These are phyloP conservation scores for Daldinia eschscholtzii DNA, from an alignment of 2,329 filamentous ascomycete species.

Conservation along the genomic window DNA sequence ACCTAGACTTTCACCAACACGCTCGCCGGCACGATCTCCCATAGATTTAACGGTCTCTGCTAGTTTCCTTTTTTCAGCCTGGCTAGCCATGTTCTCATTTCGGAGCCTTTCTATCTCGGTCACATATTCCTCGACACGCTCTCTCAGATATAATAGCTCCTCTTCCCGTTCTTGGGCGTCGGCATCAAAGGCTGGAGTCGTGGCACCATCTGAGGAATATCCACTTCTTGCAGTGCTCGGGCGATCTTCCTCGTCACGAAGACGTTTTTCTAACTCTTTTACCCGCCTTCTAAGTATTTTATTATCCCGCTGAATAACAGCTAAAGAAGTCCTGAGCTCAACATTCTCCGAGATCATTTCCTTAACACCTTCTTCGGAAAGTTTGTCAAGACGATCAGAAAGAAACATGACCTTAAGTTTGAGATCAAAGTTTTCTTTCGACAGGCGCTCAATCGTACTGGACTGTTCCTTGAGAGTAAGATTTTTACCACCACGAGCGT, in stretches of 20 bases:
- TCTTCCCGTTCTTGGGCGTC: conserved; percentile 80
- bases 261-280: conserved; percentile 86
- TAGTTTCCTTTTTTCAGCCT: conserved; percentile 88
- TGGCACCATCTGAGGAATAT: conserved; percentile 69
- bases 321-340: conserved; percentile 89
- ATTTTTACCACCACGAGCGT: conserved; percentile 72
- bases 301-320: conserved; percentile 91
- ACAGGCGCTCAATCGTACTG: conserved; percentile 93
- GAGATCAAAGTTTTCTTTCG: conserved; percentile 97
- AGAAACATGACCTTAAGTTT: conserved; percentile 98
- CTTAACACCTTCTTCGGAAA: conserved; percentile 95
- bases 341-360: conserved; percentile 99
- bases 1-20: conserved; percentile 61
- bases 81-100: conserved; percentile 80
- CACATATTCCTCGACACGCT: conserved; percentile 86
- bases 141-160: conserved; percentile 85
- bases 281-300: conserved; percentile 83
- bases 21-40: conserved; percentile 60
- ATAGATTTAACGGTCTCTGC: conserved; percentile 78
- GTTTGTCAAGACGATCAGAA: conserved; percentile 90
- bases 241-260: conserved; percentile 72
- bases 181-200: conserved; percentile 68
- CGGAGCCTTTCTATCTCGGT: conserved; percentile 85
- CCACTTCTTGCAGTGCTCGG: conserved; percentile 71
- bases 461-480: conserved; percentile 97